These are phyloP conservation scores for Backusella westeae DNA, from an alignment of 192 early-diverging fungal genomes.

Conservation along the genomic window DNA sequence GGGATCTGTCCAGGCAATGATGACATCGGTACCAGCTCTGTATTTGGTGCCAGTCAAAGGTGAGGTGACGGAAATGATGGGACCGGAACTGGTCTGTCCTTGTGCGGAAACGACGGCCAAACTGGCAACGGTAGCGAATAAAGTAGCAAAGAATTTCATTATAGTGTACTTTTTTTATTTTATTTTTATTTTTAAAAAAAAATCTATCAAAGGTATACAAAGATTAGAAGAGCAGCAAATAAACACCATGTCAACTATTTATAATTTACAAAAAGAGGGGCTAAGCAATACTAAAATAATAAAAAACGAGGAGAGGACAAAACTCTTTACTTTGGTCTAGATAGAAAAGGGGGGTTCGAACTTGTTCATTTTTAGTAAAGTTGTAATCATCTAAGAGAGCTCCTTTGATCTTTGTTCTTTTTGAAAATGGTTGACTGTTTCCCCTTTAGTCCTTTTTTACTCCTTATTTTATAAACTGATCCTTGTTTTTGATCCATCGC, in stretches of 20 bases:
- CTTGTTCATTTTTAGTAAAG: neutral
- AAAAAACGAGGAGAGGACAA: neutral
- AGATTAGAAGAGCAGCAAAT: neutral
- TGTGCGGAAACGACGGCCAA: conserved; percentile 16
- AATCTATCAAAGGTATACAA: neutral
- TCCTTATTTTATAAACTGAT: neutral
- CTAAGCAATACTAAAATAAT: neutral
- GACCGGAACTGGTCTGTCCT: neutral
- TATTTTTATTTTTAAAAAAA: neutral
- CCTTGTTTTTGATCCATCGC: too few species aligned
- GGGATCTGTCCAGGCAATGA: conserved; percentile 28
- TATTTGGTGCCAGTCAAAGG: conserved; percentile 19
- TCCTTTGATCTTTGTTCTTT: neutral
- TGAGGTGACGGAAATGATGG: conserved; percentile 26
- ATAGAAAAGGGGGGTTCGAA: neutral
- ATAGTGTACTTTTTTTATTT: neutral
- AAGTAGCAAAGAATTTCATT: conserved; percentile 27
- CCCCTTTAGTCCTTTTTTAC: neutral
- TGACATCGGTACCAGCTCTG: conserved; percentile 23
- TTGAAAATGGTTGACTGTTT: neutral
- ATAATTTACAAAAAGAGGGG: neutral
- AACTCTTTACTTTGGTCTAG: neutral
- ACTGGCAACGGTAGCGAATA: conserved; percentile 21
- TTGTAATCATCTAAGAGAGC: neutral
- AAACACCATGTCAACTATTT: neutral